Evolutionary conservation across 2,329 filamentous ascomycete species (phyloP).

Genomic region (Hypoxylon sp.): DNA sequence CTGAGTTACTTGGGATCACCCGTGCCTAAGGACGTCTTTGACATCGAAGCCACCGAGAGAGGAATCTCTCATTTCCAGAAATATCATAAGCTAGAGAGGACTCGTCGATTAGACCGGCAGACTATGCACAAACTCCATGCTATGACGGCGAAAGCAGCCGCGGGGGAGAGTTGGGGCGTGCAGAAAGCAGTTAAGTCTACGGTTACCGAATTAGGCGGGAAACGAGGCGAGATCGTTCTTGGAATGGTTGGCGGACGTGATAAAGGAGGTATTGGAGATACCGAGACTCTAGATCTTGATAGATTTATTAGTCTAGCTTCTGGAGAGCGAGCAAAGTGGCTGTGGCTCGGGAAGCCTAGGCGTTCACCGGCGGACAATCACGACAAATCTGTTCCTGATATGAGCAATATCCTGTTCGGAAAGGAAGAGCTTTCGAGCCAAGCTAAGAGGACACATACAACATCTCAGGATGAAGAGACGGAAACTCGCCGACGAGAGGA

Average conservation of each 20-base stretch:
- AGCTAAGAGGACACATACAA: conserved; percentile 65
- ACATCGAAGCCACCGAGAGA: conserved; percentile 84
- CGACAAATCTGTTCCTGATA: conserved; percentile 63
- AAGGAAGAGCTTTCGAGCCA: conserved; percentile 68
- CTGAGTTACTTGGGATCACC: conserved; percentile 87
- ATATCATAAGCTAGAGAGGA: conserved; percentile 82
- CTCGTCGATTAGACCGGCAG: conserved; percentile 83
- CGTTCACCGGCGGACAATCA: conserved; percentile 69
- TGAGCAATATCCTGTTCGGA: conserved; percentile 65
- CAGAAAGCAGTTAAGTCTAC: conserved; percentile 95
- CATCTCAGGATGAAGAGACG: conserved; percentile 67
- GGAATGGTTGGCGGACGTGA: conserved; percentile 92
- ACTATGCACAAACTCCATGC: conserved; percentile 86
- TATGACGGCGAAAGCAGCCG: conserved; percentile 90
- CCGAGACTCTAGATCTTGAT: conserved; percentile 92
- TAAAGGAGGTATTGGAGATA: conserved; percentile 90
- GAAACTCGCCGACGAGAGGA: conserved; percentile 64
- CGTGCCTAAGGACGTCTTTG: conserved; percentile 91
- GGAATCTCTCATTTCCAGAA: conserved; percentile 93
- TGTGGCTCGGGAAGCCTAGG: conserved; percentile 92
- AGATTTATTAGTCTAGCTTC: conserved; percentile 82
- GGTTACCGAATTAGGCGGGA: conserved; percentile 92
- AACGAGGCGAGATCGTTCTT: conserved; percentile 93
- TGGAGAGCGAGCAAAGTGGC: conserved; percentile 90
- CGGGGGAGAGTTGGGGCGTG: conserved; percentile 91